Evolutionary conservation across 164 flowering plant species (phyloP).

Genomic region (Protea cynaroides): DNA sequence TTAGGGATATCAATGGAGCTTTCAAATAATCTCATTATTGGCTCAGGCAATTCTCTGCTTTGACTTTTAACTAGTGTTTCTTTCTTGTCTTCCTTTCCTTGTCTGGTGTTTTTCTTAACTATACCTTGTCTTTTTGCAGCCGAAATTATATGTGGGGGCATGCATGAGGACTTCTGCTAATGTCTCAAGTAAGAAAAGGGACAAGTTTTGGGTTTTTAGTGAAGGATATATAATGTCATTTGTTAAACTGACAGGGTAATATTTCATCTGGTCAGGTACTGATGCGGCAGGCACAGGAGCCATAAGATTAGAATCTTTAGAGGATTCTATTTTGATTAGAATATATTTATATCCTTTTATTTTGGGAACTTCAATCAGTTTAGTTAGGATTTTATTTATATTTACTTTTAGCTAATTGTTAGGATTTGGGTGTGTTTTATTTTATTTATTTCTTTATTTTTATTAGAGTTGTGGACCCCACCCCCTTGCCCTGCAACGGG

Average conservation of each 20-base stretch:
- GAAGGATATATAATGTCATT: not conserved
- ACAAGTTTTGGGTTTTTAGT: not conserved
- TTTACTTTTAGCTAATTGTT: too few species aligned
- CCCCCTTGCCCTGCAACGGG: too few species aligned
- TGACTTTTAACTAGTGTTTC: not conserved
- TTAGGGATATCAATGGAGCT: constrained; percentile 77
- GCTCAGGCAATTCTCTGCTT: constrained; percentile 66
- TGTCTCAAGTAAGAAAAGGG: constrained; percentile 71
- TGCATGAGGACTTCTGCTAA: constrained; percentile 86
- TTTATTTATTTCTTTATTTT: too few species aligned
- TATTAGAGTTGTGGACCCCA: too few species aligned
- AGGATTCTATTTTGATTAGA: too few species aligned
- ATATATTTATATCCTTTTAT: too few species aligned
- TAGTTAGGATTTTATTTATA: too few species aligned
- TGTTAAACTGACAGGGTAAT: constrained; percentile 1
- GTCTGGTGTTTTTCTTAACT: constrained; percentile 1
- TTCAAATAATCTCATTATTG: constrained; percentile 63
- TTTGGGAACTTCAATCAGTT: too few species aligned
- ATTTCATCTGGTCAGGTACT: constrained; percentile 46
- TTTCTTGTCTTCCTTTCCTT: not conserved
- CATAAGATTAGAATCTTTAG: too few species aligned
- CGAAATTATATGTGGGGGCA: constrained; percentile 93
- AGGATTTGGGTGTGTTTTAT: too few species aligned
- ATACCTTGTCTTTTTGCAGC: constrained; percentile 38
- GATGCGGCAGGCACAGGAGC: too few species aligned